A percentile compares a stretch with the other conserved stretches of the same genome.
Evolutionary conservation across 805 yeast species (phyloP).

Genomic region (Cyberlindnera amylophila): DNA sequence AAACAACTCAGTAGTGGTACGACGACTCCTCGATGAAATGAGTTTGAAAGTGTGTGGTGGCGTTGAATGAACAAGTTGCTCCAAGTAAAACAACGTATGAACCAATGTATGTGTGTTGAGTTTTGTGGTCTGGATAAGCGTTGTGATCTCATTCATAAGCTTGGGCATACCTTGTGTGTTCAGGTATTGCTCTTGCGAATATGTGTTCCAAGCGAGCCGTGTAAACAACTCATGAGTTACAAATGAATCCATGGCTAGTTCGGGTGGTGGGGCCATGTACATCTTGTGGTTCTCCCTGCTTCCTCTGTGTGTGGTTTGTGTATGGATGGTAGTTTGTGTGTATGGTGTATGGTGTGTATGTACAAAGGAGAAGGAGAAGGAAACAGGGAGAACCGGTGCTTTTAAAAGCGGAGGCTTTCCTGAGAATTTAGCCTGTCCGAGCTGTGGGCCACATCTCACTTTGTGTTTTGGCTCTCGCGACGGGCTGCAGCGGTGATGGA

Average conservation of each 20-base stretch:
- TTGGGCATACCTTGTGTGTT: neutral
- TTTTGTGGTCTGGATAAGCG: conserved; percentile 19
- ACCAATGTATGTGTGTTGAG: conserved; percentile 16
- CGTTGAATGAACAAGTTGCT: conserved; percentile 10
- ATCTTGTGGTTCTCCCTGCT: no score
- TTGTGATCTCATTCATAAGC: conserved; percentile 8
- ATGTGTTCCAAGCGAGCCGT: conserved; percentile 19
- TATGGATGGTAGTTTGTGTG: neutral
- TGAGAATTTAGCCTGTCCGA: neutral
- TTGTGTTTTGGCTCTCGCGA: conserved; percentile 8
- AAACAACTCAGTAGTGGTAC: conserved; percentile 11
- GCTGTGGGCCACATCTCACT: conserved; percentile 11
- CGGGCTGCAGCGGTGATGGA: conserved; percentile 14
- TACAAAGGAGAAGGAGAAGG: neutral
- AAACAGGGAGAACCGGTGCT: neutral
- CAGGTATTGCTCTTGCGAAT: conserved; percentile 5
- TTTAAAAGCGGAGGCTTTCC: conserved; percentile 1
- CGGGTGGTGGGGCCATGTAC: no score
- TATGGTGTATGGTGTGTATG: no score
- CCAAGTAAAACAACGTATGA: conserved; percentile 21
- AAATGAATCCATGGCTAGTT: conserved; percentile 7
- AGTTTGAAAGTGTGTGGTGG: neutral
- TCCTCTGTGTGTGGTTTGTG: neutral
- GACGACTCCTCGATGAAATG: neutral
- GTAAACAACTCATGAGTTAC: conserved; percentile 11